These are phyloP conservation scores for Tylopilus intermedius DNA, from an alignment of 768 basidiomycete genomes.

Conservation along the genomic window DNA sequence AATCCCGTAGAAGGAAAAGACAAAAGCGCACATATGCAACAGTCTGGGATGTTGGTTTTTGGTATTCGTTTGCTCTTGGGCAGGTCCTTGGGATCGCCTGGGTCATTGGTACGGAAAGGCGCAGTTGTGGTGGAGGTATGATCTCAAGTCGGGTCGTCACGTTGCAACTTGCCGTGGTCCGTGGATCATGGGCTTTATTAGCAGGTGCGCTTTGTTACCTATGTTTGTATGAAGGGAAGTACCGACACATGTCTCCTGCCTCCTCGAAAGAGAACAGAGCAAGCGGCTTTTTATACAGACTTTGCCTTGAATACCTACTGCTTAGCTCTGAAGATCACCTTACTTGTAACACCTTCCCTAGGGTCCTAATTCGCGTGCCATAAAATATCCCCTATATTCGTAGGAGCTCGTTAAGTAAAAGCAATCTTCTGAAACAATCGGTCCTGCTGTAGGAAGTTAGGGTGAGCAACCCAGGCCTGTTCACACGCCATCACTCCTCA, in stretches of 20 bases:
- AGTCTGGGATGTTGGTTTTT: slow-evolving; percentile 63
- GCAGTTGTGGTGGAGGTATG: slow-evolving; percentile 2
- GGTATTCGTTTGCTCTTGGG: slow-evolving; percentile 27
- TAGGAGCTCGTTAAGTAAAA: no score
- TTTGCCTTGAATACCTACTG: background rate
- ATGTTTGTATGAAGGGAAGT: background rate
- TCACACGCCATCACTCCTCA: background rate
- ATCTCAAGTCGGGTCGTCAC: background rate
- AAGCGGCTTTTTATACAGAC: background rate
- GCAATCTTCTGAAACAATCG: no score
- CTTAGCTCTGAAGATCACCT: background rate
- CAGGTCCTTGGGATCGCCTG: slow-evolving; percentile 7
- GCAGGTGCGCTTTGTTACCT: background rate
- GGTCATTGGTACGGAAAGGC: slow-evolving; percentile 21
- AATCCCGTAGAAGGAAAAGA: background rate
- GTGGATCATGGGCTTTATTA: background rate
- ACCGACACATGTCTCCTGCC: background rate
- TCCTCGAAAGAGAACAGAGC: background rate
- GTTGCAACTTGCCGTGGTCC: background rate
- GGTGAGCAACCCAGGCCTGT: no score
- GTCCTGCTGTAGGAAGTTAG: no score
- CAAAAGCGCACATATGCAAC: slow-evolving; percentile 79
- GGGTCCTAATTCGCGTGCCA: background rate
- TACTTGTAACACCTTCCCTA: background rate
- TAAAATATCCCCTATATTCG: background rate